Evolutionary conservation across 2,329 filamentous ascomycete species (phyloP).

Genomic region (Stachybotrys elegans): DNA sequence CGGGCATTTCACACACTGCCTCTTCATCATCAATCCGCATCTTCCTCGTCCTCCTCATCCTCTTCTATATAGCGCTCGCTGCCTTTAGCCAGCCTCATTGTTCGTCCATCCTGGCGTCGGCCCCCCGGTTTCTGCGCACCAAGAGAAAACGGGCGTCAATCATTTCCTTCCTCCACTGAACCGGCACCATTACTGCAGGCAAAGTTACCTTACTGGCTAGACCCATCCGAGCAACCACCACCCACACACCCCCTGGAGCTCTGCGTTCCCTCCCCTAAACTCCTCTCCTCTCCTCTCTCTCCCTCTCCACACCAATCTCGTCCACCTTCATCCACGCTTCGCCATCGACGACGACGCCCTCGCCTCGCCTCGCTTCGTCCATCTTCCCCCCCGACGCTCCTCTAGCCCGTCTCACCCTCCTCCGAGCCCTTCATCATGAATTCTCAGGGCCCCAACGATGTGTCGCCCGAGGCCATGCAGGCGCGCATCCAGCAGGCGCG

Average conservation of each 20-base stretch:
- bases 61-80: too few relatives aligned
- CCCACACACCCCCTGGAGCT: conserved; percentile 3
- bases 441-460: conserved; percentile 53
- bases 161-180: background rate
- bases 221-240: conserved; percentile 1
- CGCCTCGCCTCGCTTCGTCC: conserved; percentile 17
- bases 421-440: conserved; percentile 44
- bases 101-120: too few relatives aligned
- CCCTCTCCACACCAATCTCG: conserved; percentile 3
- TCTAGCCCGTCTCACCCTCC: conserved; percentile 14
- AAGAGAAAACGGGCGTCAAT: background rate
- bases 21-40: too few relatives aligned
- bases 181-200: too few relatives aligned
- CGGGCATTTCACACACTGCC: too few relatives aligned
- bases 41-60: too few relatives aligned
- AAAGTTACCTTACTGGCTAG: conserved; percentile 1
- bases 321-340: background rate
- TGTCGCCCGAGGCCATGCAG: conserved; percentile 78
- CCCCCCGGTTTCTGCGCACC: too few relatives aligned
- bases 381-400: conserved; percentile 10
- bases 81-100: too few relatives aligned
- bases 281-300: background rate
- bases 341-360: conserved; percentile 8
- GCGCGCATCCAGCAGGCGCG: conserved; percentile 87
- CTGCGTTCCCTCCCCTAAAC: conserved; percentile 4